Conservation (phyloP, 2,329 filamentous ascomycete species). For the Reticulascus tulasneorum region DNA sequence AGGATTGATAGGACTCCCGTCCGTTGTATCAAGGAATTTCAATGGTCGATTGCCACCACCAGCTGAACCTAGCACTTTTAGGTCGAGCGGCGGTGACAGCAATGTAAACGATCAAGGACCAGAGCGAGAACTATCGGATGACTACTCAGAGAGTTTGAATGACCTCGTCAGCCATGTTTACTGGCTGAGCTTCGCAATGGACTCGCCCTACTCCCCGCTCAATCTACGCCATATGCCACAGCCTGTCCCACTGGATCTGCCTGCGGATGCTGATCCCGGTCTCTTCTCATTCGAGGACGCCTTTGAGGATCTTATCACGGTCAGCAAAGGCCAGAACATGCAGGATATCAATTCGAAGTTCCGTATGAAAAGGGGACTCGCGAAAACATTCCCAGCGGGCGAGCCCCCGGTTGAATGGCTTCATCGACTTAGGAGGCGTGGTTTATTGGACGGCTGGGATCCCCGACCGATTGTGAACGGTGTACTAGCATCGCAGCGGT, state of each 20-base stretch:
- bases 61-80: not conserved
- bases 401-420: conserved; percentile 41
- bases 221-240: conserved; percentile 41
- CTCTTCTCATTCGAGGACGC: conserved; percentile 53
- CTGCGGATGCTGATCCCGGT: conserved; percentile 28
- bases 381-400: conserved; percentile 33
- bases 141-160: conserved; percentile 13
- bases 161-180: too few relatives aligned
- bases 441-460: conserved; percentile 15
- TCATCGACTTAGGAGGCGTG: conserved; percentile 15
- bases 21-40: conserved; percentile 21
- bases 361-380: conserved; percentile 31
- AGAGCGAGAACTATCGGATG: conserved; percentile 9
- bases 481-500: conserved; percentile 11
- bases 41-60: conserved; percentile 13
- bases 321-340: conserved; percentile 37
- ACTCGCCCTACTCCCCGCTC: conserved; percentile 41
- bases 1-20: conserved; percentile 20
- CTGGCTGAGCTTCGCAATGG: conserved; percentile 30
- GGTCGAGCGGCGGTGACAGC: not conserved
- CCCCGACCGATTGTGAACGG: conserved; percentile 10
- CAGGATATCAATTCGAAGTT: conserved; percentile 33
- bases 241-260: conserved; percentile 42
- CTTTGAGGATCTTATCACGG: conserved; percentile 53
- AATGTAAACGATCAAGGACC: conserved; percentile 1